Base-by-base conservation (phyloP, 352 stramenopile genomes). In the Phytophthora agathidicida region DNA sequence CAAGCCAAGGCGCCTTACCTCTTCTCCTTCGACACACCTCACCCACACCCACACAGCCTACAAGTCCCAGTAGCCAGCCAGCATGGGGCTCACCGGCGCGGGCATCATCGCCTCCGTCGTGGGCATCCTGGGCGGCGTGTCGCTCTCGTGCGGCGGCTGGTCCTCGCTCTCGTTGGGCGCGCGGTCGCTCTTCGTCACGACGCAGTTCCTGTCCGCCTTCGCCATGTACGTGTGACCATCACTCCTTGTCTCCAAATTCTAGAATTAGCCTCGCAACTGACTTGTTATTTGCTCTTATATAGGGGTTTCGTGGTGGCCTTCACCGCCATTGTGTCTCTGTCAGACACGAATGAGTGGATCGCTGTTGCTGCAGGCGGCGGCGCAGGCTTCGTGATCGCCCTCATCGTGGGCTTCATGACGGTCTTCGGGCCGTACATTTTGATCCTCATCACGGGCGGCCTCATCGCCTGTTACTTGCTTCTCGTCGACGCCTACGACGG, bases 121-220 rank as follows among this genome's bases (percentile, higher is more conserved):
- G 63, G 83, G 81, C 59, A 82, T 91, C 65, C 50, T 93, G 23
- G 83, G 86, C 68, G 86, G 86, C 30, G 65, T 96, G 45, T 92
- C 83, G 70, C 71, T 92, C n/a, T 74, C 84, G n/a, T 92, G 91
- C 42, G 86, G 80, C 63, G 86, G 86, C 22, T 96, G 86, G 86
- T 96, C 86, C 39, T 78, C 84, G 51, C 75, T 96, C 17, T 94
- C 84, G 22, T 80, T 96, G 50, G 86, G 86, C 62, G 81, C 84
- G 13, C 84, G 85, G 54, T 93, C 86, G 38, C 77, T 96, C 53
- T 96, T 93, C 51, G 67, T 86, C 3, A 82, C 81, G 2, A 91
- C 86, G 50, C 86, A 96, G 57, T 90, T 91, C 58, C 35, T 93
- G 45, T 96, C 86, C 10, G 72, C 68, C 37, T 93, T 94, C 64